Evolutionary conservation across 2,329 filamentous ascomycete species (phyloP), one percentile per base, ranked within the genome.

Genomic region (Pyrenochaeta sp.): DNA sequence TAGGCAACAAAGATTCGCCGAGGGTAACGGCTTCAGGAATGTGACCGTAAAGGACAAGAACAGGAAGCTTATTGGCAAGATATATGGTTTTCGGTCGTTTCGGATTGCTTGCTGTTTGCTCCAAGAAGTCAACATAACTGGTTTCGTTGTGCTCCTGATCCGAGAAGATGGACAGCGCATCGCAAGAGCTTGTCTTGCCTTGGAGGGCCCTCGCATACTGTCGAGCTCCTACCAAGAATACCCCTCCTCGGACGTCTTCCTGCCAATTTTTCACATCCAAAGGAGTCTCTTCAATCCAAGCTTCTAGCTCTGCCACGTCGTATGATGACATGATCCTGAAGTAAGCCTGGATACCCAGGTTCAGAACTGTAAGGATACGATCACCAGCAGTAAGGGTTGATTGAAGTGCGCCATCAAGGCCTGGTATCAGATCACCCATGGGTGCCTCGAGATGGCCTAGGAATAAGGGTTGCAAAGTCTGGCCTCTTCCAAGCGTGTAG

Each of bases 251-350:
- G 1, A 86, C 80, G 58, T 91, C 88, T 30, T 79, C 75, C 32
- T 84, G 76, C 88, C 88, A 92, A 35, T 86, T 83, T 1, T 83
- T 82, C 44, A 89, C 82, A 51, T 91, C 88, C 48, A 90, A 82
- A 48, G 85, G 87, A n/a, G 84, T 81, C 48, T 86, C 89, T 34
- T 84, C 80, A 56, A 86, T 87, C 62, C 84, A 89, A 0, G 80
- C 79, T 63, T 91, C 88, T 0, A 90, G 73, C 42, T 92, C 88
- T 10, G 77, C 75, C 34, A 85, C 76, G 45, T 89, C 86, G 51
- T 89, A 83, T 53, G 85, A 86, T 9, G 82, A 81, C 67, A 86
- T 90, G 42, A 91, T 81, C 53, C 82, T 85, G 58, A 87, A 81
- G 51, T 83, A 80, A 3, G 85, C 83, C 21, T 81, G 78, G 14